Evolutionary conservation across 192 early-diverging fungal genomes (phyloP).

Genomic region (Ambispora gerdemannii): DNA sequence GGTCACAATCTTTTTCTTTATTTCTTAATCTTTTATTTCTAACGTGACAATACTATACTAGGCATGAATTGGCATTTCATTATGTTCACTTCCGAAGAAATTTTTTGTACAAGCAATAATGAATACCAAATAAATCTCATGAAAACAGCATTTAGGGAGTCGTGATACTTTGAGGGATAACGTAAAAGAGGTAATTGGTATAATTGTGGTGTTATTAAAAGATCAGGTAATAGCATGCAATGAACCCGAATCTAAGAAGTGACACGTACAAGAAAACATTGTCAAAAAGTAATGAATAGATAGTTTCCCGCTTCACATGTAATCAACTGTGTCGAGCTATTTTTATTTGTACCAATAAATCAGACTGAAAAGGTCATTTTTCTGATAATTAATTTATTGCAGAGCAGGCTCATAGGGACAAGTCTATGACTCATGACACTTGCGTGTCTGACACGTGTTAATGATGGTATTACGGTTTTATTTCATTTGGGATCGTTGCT

Average conservation of each 20-base stretch:
- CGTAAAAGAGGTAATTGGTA: too few relatives aligned
- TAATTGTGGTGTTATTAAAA: not conserved
- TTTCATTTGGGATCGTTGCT: too few relatives aligned
- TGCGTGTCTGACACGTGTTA: not conserved
- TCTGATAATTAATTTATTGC: not conserved
- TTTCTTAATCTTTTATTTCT: too few relatives aligned
- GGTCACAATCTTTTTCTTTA: too few relatives aligned
- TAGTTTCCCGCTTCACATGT: not conserved
- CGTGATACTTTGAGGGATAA: not conserved
- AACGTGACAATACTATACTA: too few relatives aligned
- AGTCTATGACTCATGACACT: too few relatives aligned
- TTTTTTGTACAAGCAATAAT: not conserved
- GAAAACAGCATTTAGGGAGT: not conserved
- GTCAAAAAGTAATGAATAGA: not conserved
- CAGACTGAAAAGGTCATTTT: not conserved
- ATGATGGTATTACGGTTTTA: too few relatives aligned
- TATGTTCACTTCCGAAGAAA: not conserved
- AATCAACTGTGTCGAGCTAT: too few relatives aligned
- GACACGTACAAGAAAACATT: not conserved
- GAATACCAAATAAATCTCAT: not conserved
- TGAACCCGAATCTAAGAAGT: not conserved
- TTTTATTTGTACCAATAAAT: not conserved
- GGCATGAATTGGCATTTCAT: too few relatives aligned
- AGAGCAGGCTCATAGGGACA: too few relatives aligned
- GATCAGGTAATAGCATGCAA: not conserved